Conservation (phyloP, 2,329 filamentous ascomycete genomes). For the Apiospora pterosperma region DNA sequence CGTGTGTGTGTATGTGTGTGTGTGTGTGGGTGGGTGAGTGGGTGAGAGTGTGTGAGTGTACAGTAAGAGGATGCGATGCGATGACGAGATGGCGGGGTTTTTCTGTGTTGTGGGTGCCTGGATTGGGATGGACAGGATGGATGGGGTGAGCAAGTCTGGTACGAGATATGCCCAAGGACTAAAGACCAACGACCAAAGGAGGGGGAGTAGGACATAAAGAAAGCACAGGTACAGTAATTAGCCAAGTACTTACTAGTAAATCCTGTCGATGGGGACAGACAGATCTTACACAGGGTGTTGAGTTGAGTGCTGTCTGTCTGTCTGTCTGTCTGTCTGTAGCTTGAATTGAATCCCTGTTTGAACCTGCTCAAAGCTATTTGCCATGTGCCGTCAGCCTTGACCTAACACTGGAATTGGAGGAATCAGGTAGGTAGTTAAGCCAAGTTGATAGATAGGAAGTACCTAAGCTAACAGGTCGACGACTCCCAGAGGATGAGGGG, state of each 20-base stretch:
- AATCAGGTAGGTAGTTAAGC: not conserved
- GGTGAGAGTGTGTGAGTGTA: not conserved
- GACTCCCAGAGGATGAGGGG: not conserved
- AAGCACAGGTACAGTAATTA: not conserved
- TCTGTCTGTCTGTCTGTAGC: not conserved
- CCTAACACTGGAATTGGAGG: not conserved
- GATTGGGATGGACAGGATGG: not conserved
- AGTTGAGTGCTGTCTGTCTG: not conserved
- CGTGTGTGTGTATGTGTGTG: not conserved
- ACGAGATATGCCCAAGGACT: not conserved
- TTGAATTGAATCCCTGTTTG: not conserved
- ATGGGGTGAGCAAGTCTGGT: not conserved
- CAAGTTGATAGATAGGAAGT: too few relatives aligned
- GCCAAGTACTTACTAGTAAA: not conserved
- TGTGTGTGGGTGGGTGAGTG: not conserved
- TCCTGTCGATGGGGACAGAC: not conserved
- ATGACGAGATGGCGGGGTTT: not conserved
- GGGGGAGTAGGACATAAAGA: not conserved
- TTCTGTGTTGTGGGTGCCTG: not conserved
- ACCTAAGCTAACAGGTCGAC: too few relatives aligned
- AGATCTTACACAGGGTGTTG: too few relatives aligned
- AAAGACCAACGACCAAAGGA: too few relatives aligned
- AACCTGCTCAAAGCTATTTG: not conserved
- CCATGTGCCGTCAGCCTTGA: not conserved
- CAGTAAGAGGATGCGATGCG: not conserved